Conservation (phyloP, 2,329 filamentous ascomycete genomes). For the Pseudogymnoascus sp. region DNA sequence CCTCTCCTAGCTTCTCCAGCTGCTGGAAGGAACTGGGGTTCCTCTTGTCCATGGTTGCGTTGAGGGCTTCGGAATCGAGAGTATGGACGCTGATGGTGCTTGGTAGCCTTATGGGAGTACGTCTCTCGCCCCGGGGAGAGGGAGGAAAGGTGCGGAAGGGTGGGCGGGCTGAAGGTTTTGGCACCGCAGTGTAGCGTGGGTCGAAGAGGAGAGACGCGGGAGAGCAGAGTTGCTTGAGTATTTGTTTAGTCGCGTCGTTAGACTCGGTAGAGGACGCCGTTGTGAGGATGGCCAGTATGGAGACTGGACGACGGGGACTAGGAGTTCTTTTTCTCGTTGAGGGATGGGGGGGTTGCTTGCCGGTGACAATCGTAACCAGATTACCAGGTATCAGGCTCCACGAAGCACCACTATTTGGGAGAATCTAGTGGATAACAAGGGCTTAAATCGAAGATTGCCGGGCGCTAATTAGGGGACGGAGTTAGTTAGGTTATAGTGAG, state of each 20-base stretch:
- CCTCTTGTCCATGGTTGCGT: conserved; percentile 69
- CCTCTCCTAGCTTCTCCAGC: conserved; percentile 96
- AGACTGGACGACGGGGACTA: conserved; percentile 6
- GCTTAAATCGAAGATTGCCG: not conserved
- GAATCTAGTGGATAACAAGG: not conserved
- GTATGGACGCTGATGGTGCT: conserved; percentile 29
- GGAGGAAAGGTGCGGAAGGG: conserved; percentile 27
- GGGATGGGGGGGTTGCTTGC: not conserved
- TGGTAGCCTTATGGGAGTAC: conserved; percentile 22
- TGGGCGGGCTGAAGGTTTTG: conserved; percentile 23
- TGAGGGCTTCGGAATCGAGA: conserved; percentile 22
- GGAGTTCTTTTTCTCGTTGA: not conserved
- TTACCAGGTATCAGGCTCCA: conserved; percentile 5
- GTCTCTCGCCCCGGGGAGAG: conserved; percentile 20
- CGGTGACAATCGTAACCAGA: conserved; percentile 5
- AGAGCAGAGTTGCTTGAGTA: conserved; percentile 31
- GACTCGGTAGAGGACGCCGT: conserved; percentile 28
- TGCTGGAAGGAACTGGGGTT: conserved; percentile 98
- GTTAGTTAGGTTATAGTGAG: not conserved
- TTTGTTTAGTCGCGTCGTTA: conserved; percentile 23
- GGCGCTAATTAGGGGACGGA: not conserved
- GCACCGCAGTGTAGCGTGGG: conserved; percentile 29
- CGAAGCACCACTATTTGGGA: not conserved
- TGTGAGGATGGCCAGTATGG: conserved; percentile 14
- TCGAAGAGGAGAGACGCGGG: conserved; percentile 37